Conservation (phyloP, 2,329 filamentous ascomycete genomes). For the Daldinia eschscholtzii region DNA sequence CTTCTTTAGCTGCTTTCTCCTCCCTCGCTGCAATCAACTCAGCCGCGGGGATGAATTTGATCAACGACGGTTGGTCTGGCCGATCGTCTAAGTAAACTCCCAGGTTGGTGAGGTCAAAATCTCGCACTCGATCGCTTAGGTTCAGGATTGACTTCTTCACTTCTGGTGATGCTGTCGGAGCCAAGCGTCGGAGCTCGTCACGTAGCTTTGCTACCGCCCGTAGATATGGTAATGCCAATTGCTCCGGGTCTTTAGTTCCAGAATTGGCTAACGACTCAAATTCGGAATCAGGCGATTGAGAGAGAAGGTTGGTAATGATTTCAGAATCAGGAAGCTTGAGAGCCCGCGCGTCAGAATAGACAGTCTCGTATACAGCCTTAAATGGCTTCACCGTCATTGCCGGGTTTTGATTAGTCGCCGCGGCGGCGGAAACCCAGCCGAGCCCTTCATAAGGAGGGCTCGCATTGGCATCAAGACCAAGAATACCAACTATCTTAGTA, state of each 20-base stretch:
- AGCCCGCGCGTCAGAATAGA: conserved; percentile 61
- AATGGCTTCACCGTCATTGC: conserved; percentile 63
- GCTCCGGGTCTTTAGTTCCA: conserved; percentile 65
- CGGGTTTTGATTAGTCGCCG: conserved; percentile 59
- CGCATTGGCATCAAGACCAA: conserved; percentile 80
- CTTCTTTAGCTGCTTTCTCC: conserved; percentile 71
- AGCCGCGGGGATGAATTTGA: conserved; percentile 72
- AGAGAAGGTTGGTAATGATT: conserved; percentile 58
- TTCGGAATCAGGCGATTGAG: conserved; percentile 59
- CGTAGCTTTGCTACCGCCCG: conserved; percentile 68
- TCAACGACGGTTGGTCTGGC: conserved; percentile 76
- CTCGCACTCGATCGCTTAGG: conserved; percentile 84
- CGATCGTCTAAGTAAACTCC: conserved; percentile 92
- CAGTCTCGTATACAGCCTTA: conserved; percentile 58
- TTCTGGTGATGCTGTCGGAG: conserved; percentile 59
- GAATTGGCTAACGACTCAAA: conserved; percentile 60
- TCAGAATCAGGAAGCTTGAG: conserved; percentile 64
- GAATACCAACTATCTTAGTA: conserved; percentile 84
- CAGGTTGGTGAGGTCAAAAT: conserved; percentile 83
- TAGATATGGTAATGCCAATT: conserved; percentile 67
- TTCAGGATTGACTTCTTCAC: conserved; percentile 79
- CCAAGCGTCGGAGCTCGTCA: conserved; percentile 71
- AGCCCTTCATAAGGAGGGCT: conserved; percentile 66
- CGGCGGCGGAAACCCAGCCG: conserved; percentile 64
- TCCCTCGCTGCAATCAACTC: conserved; percentile 70